Percentiles rank a stretch among this genome's conserved stretches.
phyloP scores from a whole-genome alignment of 371 early-diverging fungal genomes.

The Mucor mucedo region DNA sequence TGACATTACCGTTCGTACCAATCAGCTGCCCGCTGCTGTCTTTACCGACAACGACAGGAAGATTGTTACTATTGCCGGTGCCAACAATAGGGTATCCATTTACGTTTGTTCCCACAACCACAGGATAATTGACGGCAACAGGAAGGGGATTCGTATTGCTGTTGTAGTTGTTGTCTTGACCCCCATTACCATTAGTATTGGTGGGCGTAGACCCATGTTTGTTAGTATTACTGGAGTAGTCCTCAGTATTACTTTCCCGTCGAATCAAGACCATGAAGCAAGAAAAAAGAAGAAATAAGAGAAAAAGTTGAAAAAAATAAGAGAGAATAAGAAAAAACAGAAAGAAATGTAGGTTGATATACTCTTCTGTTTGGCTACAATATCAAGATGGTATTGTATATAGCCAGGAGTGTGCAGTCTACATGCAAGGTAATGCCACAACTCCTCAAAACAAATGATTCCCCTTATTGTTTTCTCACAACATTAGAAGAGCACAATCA shows the following conservation, averaged over 20 bases:
- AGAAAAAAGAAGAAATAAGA: not conserved
- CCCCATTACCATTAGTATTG: conserved; percentile 9
- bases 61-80: conserved; percentile 3
- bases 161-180: conserved; percentile 14
- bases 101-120: conserved; percentile 3
- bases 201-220: conserved; percentile 15
- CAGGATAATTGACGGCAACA: not conserved
- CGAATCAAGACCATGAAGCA: conserved; percentile 2
- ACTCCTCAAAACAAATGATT: conserved; percentile 9
- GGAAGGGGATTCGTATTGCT: conserved; percentile 10
- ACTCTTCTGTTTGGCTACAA: not conserved
- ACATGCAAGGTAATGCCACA: conserved; percentile 13
- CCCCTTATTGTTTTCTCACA: not conserved
- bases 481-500: no score
- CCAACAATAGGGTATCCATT: not conserved
- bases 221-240: conserved; percentile 9
- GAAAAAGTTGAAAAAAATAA: not conserved
- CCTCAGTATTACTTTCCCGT: conserved; percentile 11
- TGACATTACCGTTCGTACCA: conserved; percentile 6
- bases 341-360: conserved; percentile 5
- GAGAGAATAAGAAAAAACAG: not conserved
- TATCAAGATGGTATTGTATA: no score
- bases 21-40: conserved; percentile 8
- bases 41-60: not conserved
- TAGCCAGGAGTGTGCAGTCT: conserved; percentile 9